Evolutionary conservation across 164 flowering plant species (phyloP).

Genomic region (Vitis rotundifolia): DNA sequence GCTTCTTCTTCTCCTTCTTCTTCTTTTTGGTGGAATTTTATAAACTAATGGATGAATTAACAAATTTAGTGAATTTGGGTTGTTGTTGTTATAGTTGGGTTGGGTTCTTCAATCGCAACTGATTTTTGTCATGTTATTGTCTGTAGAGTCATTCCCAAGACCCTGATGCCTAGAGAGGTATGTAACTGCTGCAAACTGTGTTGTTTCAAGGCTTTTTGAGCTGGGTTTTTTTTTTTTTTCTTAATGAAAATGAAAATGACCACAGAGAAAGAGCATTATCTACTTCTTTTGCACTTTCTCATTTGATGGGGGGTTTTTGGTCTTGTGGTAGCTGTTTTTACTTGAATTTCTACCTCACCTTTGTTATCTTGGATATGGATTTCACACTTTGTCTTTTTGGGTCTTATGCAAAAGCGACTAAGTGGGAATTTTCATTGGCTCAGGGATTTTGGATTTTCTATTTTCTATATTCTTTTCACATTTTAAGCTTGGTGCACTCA

Average conservation of each 20-base stretch:
- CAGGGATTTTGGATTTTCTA: background rate
- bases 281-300: background rate
- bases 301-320: background rate
- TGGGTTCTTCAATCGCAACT: constrained; percentile 14
- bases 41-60: background rate
- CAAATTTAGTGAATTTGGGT: background rate
- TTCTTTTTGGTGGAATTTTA: background rate
- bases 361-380: constrained; percentile 21
- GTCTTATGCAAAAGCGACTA: background rate
- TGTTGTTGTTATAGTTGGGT: background rate
- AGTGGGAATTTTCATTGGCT: constrained; percentile 6
- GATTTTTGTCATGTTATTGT: constrained; percentile 47
- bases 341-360: constrained; percentile 29
- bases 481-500: background rate
- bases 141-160: constrained; percentile 75
- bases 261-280: constrained; percentile 14
- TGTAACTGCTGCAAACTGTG: constrained; percentile 8
- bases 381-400: constrained; percentile 10
- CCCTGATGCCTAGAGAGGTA: constrained; percentile 55
- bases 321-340: constrained; percentile 17
- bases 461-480: background rate
- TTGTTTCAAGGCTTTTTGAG: background rate
- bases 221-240: background rate
- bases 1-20: background rate
- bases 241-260: constrained; percentile 5